Percentiles rank a stretch among this genome's conserved stretches.
These are phyloP conservation scores for Cadophora luteo-olivacea DNA, from an alignment of 2,329 filamentous ascomycete species.

Conservation along the genomic window DNA sequence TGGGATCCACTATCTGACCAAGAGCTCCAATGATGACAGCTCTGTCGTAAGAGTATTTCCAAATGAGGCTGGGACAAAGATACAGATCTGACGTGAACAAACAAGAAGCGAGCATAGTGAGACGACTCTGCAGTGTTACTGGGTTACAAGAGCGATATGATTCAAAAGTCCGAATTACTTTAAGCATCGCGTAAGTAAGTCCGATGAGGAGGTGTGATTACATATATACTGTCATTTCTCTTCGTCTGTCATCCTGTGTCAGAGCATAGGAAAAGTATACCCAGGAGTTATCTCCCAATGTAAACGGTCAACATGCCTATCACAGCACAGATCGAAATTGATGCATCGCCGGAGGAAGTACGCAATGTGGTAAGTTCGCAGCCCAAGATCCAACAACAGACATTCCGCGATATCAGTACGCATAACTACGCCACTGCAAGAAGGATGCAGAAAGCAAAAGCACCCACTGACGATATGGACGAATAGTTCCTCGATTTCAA, in stretches of 20 bases:
- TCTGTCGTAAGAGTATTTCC: background rate
- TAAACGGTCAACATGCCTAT: background rate
- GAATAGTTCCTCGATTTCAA: conserved; percentile 27
- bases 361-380: conserved; percentile 23
- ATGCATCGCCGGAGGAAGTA: conserved; percentile 26
- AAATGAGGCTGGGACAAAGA: background rate
- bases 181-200: background rate
- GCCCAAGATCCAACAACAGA: no score
- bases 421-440: no score
- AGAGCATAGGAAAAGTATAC: background rate
- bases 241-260: background rate
- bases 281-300: background rate
- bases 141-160: background rate
- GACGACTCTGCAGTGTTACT: background rate
- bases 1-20: background rate
- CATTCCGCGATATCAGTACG: background rate
- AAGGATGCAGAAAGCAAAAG: background rate
- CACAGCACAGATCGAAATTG: conserved; percentile 27
- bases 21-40: background rate
- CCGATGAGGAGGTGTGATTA: background rate
- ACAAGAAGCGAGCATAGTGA: background rate
- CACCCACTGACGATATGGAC: background rate
- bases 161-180: background rate
- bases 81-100: background rate
- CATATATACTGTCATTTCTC: background rate